Percentiles rank a stretch among this genome's conserved stretches.
These are phyloP conservation scores for Saccharomycopsis sp. DNA, from an alignment of 805 yeast genomes.

Conservation along the genomic window DNA sequence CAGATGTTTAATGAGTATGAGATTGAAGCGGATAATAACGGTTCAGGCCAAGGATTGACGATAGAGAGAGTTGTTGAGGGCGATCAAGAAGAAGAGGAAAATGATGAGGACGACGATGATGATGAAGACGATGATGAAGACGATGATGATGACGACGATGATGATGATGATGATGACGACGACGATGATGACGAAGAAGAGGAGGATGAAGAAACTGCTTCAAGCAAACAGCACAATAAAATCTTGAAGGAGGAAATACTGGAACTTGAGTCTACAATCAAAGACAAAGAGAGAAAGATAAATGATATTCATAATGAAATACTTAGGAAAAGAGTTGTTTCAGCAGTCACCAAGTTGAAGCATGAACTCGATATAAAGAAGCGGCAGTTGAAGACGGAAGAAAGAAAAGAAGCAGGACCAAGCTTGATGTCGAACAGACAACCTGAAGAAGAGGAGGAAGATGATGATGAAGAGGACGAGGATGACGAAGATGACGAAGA, in stretches of 20 bases:
- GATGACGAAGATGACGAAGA: constrained; percentile 27
- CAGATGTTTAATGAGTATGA: constrained; percentile 23
- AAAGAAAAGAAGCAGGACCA: constrained; percentile 22
- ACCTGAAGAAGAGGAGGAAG: constrained; percentile 23
- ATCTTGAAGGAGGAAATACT: constrained; percentile 75
- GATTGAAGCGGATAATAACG: constrained; percentile 34
- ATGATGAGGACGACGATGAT: constrained; percentile 15
- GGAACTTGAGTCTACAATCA: constrained; percentile 72
- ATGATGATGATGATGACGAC: constrained; percentile 38
- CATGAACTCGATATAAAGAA: constrained; percentile 76
- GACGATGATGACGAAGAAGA: constrained; percentile 47
- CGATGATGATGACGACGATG: constrained; percentile 38
- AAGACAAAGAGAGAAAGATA: constrained; percentile 63
- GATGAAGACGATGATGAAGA: constrained; percentile 37
- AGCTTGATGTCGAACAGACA: constrained; percentile 9
- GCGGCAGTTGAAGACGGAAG: constrained; percentile 45
- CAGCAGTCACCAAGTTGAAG: constrained; percentile 66
- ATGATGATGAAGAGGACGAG: constrained; percentile 29
- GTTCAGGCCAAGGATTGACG: too few species aligned
- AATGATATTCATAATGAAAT: constrained; percentile 72
- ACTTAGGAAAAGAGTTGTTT: constrained; percentile 77
- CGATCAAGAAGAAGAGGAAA: constrained; percentile 34
- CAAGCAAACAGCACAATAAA: constrained; percentile 55
- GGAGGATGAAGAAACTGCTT: constrained; percentile 46
- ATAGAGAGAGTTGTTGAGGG: constrained; percentile 18